These are phyloP conservation scores for Castanea mollissima DNA, from an alignment of 306 rosid genomes.

Conservation along the genomic window DNA sequence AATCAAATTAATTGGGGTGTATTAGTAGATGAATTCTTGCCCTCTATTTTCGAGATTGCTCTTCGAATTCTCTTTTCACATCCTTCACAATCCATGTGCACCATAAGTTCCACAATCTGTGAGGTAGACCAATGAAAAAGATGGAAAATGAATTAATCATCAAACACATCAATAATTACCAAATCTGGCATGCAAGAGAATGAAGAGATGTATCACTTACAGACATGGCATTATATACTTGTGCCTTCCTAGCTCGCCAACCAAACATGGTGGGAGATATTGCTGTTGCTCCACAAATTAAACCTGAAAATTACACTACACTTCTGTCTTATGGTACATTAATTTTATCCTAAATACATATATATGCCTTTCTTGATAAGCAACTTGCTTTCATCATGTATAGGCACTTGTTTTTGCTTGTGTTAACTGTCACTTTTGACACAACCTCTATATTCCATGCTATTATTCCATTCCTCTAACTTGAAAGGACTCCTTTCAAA, in stretches of 20 bases:
- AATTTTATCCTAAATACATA: neutral
- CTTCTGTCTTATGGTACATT: neutral
- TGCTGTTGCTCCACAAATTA: neutral
- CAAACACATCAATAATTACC: neutral
- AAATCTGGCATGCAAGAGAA: neutral
- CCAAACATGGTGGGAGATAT: slow-evolving; percentile 48
- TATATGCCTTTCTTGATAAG: neutral
- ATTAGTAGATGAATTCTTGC: slow-evolving; percentile 22
- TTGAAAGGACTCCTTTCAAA: neutral
- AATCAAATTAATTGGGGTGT: neutral
- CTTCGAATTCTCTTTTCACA: slow-evolving; percentile 64
- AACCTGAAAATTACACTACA: neutral
- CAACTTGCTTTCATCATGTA: neutral
- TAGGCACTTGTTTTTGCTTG: neutral
- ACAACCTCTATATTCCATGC: neutral
- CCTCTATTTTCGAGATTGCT: slow-evolving; percentile 68
- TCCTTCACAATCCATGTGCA: slow-evolving; percentile 91
- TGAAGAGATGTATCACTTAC: slow-evolving; percentile 33
- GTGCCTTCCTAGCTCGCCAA: slow-evolving; percentile 33
- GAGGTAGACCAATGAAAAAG: neutral
- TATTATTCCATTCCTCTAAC: neutral
- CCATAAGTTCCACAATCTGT: slow-evolving; percentile 75
- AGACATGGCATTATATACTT: slow-evolving; percentile 47
- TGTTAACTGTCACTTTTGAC: neutral
- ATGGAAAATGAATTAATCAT: neutral